Evolutionary conservation across 208 protist genomes (phyloP).

Genomic region (Leishmania lainsoni): DNA sequence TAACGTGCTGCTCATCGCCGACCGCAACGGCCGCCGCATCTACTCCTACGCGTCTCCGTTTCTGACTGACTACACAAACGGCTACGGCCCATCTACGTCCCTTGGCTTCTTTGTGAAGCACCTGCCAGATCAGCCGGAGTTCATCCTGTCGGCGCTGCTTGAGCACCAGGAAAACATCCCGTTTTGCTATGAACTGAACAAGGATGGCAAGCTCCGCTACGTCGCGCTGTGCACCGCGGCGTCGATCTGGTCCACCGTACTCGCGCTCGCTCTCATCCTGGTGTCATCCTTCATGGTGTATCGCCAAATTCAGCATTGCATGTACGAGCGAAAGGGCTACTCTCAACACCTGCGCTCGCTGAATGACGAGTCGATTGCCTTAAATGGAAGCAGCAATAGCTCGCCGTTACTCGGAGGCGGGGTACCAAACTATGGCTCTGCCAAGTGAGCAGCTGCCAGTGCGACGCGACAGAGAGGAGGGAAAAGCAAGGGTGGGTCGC

Average conservation of each 20-base stretch:
- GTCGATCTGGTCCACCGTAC: conserved; percentile 63
- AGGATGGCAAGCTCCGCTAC: conserved; percentile 73
- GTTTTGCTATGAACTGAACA: conserved; percentile 86
- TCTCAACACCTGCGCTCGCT: conserved; percentile 1
- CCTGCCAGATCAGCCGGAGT: conserved; percentile 88
- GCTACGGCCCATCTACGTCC: conserved; percentile 49
- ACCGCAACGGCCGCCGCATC: conserved; percentile 77
- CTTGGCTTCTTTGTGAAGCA: conserved; percentile 71
- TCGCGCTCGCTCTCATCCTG: conserved; percentile 39
- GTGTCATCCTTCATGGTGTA: conserved; percentile 36
- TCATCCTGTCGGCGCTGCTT: conserved; percentile 70
- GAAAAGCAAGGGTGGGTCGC: not conserved
- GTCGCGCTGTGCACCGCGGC: conserved; percentile 79
- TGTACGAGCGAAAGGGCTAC: conserved; percentile 8
- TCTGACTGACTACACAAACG: conserved; percentile 34
- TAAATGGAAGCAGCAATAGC: conserved; percentile 11
- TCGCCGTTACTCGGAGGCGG: conserved; percentile 21
- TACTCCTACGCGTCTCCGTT: conserved; percentile 76
- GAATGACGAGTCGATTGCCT: not conserved
- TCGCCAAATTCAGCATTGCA: conserved; percentile 29
- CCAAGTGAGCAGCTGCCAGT: not conserved
- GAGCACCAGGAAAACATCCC: conserved; percentile 83
- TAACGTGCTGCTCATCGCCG: conserved; percentile 74
- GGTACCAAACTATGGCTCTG: conserved; percentile 32
- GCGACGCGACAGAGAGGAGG: not conserved